Evolutionary conservation across 495 filamentous ascomycete species (phyloP).

Genomic region (Evernia prunastri): DNA sequence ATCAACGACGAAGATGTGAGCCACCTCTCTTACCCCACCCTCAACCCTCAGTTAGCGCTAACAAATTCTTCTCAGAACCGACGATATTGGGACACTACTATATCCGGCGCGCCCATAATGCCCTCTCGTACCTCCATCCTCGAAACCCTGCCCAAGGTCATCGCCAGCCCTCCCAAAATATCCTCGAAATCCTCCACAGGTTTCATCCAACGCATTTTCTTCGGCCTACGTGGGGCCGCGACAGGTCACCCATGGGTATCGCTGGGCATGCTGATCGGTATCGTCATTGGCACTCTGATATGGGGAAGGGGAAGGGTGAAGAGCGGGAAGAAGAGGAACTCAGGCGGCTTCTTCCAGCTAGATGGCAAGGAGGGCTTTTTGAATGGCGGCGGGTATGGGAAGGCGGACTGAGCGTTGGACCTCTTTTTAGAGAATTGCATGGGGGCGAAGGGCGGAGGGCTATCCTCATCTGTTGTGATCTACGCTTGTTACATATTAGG

Average conservation of each 20-base stretch:
- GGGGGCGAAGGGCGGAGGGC: background rate
- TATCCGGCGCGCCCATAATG: conserved; percentile 78
- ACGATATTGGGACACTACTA: conserved; percentile 89
- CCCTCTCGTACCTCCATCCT: conserved; percentile 90
- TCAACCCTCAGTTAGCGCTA: conserved; percentile 24
- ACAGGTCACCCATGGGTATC: conserved; percentile 66
- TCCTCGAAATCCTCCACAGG: conserved; percentile 80
- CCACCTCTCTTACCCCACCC: conserved; percentile 20
- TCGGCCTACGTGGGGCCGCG: conserved; percentile 61
- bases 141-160: conserved; percentile 79
- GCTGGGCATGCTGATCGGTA: conserved; percentile 52
- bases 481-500: background rate
- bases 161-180: conserved; percentile 67
- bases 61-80: conserved; percentile 56
- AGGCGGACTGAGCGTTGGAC: conserved; percentile 61
- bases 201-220: conserved; percentile 68
- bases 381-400: conserved; percentile 55
- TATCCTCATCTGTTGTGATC: background rate
- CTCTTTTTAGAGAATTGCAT: background rate
- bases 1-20: conserved; percentile 97
- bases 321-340: conserved; percentile 45
- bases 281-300: conserved; percentile 42
- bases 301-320: conserved; percentile 37
- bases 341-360: conserved; percentile 60
- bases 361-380: conserved; percentile 71